phyloP scores from a whole-genome alignment of 164 flowering plant genomes.

The Macadamia tetraphylla region DNA sequence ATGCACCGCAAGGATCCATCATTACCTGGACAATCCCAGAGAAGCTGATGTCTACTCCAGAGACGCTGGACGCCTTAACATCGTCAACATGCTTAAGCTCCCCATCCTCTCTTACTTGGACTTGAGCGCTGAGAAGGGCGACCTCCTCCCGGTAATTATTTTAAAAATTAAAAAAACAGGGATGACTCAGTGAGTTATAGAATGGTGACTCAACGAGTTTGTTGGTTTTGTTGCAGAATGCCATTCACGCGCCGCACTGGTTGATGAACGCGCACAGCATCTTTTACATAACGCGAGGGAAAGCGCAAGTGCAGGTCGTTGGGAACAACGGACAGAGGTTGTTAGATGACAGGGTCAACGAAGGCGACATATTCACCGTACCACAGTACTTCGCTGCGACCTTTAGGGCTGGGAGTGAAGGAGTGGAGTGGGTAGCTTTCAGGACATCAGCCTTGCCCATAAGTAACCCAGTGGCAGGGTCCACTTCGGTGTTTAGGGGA shows the following conservation, averaged over 20 bases:
- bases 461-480: constrained; percentile 29
- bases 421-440: constrained; percentile 32
- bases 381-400: constrained; percentile 32
- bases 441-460: constrained; percentile 30
- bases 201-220: no score
- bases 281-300: constrained; percentile 30
- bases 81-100: constrained; percentile 27
- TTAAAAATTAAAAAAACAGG: no score
- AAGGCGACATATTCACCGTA: constrained; percentile 32
- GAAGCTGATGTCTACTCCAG: constrained; percentile 24
- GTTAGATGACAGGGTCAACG: constrained; percentile 25
- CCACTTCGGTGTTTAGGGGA: constrained; percentile 31
- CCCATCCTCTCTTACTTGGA: constrained; percentile 31
- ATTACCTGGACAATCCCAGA: constrained; percentile 18
- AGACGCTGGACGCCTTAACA: constrained; percentile 30
- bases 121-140: constrained; percentile 43
- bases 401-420: constrained; percentile 22
- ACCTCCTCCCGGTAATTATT: constrained; percentile 26
- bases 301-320: constrained; percentile 31
- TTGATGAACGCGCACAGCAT: constrained; percentile 26
- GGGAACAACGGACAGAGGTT: constrained; percentile 23
- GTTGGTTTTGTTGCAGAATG: constrained; percentile 21
- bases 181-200: no score
- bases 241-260: constrained; percentile 35
- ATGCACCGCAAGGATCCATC: constrained; percentile 32